These are phyloP conservation scores for Chloranthus sessilifolius DNA, from an alignment of 164 flowering plant genomes.

Conservation along the genomic window DNA sequence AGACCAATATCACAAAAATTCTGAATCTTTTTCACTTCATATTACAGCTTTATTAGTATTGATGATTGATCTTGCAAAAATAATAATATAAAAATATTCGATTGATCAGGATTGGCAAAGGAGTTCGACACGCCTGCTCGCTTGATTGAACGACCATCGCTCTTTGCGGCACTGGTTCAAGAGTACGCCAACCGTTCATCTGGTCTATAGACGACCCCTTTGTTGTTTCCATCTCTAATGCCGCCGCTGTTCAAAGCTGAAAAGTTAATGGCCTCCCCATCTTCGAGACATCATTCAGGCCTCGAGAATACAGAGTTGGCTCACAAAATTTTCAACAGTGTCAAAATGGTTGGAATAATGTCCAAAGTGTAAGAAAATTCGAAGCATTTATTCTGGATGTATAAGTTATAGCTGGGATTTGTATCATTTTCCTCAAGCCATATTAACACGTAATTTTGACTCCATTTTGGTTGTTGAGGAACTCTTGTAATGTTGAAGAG, in stretches of 20 bases:
- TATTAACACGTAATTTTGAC: no score
- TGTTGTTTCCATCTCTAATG: neutral
- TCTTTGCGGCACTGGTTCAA: slow-evolving; percentile 82
- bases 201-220: slow-evolving; percentile 30
- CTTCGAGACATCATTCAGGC: neutral
- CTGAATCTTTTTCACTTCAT: no score
- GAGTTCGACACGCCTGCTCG: slow-evolving; percentile 73
- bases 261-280: neutral
- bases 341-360: neutral
- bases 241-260: neutral
- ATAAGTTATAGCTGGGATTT: no score
- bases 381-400: no score
- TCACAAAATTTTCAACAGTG: neutral
- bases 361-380: neutral
- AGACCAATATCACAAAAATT: no score
- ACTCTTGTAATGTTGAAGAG: no score
- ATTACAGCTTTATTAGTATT: no score
- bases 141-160: slow-evolving; percentile 67
- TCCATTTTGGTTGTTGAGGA: no score
- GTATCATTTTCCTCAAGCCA: no score
- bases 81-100: no score
- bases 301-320: neutral
- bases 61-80: no score
- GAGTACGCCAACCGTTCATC: slow-evolving; percentile 83
- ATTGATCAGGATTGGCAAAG: slow-evolving; percentile 52